A percentile compares a stretch with the other conserved stretches of the same genome.
Evolutionary conservation across 495 filamentous ascomycete genomes (phyloP).

Genomic region (Trypethelium eluteriae): DNA sequence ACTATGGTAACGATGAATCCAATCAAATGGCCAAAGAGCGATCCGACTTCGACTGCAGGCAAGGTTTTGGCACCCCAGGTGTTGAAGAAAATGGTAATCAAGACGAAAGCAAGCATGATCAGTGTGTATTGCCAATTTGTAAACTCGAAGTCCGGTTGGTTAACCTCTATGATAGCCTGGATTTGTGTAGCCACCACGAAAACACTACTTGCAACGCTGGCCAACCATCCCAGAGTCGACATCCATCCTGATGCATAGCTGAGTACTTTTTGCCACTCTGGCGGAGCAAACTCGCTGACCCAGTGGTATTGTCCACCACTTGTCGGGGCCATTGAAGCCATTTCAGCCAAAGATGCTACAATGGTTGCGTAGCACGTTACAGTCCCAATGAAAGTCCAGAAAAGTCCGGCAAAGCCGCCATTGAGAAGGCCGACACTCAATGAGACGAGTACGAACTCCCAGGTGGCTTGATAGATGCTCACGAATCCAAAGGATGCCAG

Average conservation of each 20-base stretch:
- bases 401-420: conserved; percentile 50
- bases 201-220: conserved; percentile 28
- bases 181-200: conserved; percentile 40
- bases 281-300: conserved; percentile 43
- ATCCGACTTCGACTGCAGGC: conserved; percentile 36
- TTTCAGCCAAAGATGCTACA: conserved; percentile 47
- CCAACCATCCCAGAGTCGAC: conserved; percentile 40
- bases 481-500: conserved; percentile 32
- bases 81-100: conserved; percentile 38
- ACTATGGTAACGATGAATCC: conserved; percentile 38
- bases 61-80: conserved; percentile 37
- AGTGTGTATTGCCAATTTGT: conserved; percentile 36
- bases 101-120: conserved; percentile 34
- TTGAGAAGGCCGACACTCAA: conserved; percentile 44
- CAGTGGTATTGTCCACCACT: conserved; percentile 46
- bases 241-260: conserved; percentile 47
- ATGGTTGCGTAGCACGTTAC: conserved; percentile 43
- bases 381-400: conserved; percentile 50
- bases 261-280: conserved; percentile 38
- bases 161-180: conserved; percentile 31
- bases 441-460: conserved; percentile 34
- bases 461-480: conserved; percentile 30
- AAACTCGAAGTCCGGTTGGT: conserved; percentile 27
- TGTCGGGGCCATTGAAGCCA: conserved; percentile 50
- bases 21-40: conserved; percentile 39